Evolutionary conservation across 78 protist species (phyloP).

Genomic region (Dictyostelium brefeldianum): DNA sequence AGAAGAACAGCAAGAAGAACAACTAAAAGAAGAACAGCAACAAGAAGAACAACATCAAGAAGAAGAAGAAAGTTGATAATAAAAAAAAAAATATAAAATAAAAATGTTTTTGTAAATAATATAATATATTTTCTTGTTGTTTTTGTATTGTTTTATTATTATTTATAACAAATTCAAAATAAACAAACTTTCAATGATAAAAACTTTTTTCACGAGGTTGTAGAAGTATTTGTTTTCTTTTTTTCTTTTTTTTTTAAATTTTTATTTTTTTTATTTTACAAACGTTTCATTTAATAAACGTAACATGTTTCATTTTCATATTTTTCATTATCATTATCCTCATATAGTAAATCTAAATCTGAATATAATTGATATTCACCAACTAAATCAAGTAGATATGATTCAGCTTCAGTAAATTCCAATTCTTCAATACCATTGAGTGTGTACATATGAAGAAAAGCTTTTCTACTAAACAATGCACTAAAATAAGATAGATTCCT

Average conservation of each 20-base stretch:
- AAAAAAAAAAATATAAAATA: not conserved
- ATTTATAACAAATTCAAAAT: no score
- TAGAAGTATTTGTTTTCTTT: no score
- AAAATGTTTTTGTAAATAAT: not conserved
- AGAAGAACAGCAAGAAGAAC: not conserved
- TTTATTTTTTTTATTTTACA: no score
- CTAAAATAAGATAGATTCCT: constrained; percentile 97
- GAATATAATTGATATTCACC: constrained; percentile 98
- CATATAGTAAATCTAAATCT: no score
- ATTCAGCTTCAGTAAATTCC: constrained; percentile 99
- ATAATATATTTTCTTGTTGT: no score
- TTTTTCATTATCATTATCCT: no score
- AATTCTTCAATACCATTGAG: constrained; percentile 99
- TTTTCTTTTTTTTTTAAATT: no score
- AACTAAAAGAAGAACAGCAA: not conserved
- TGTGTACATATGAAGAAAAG: constrained; percentile 99
- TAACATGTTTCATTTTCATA: no score
- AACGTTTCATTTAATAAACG: no score
- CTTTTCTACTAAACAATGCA: constrained; percentile 98
- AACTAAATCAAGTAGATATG: constrained; percentile 98
- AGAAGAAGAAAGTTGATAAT: not conserved
- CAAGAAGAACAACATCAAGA: not conserved
- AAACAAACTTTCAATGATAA: no score
- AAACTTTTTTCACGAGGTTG: no score
- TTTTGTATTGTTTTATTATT: not conserved